A percentile compares a stretch with the other conserved stretches of the same genome.
Evolutionary conservation across 2,329 filamentous ascomycete species (phyloP).

Genomic region (Lasiodiplodia sp.): DNA sequence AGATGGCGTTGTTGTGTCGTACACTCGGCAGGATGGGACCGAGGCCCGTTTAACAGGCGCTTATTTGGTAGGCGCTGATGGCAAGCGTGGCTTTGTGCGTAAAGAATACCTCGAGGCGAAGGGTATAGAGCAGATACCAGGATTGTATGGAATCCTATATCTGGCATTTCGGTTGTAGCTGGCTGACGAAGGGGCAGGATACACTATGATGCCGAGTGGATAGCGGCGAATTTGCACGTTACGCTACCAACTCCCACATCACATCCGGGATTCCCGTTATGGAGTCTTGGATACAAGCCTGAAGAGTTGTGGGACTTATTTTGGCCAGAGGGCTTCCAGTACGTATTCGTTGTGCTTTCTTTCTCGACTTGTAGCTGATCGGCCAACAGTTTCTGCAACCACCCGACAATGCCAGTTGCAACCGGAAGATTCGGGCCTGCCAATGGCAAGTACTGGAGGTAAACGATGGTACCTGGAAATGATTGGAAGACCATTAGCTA

Average conservation of each 20-base stretch:
- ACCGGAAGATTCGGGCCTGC: background rate
- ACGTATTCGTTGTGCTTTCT: background rate
- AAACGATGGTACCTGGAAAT: background rate
- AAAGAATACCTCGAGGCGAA: constrained; percentile 56
- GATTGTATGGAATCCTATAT: constrained; percentile 31
- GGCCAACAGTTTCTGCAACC: background rate
- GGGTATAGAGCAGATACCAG: constrained; percentile 46
- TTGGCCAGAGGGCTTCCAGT: background rate
- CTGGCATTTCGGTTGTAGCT: background rate
- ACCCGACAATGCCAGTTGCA: background rate
- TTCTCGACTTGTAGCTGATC: background rate
- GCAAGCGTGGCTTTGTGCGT: constrained; percentile 55
- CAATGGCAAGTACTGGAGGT: constrained; percentile 1
- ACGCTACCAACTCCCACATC: background rate
- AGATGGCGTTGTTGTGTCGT: background rate
- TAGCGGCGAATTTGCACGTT: background rate
- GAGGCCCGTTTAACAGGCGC: background rate
- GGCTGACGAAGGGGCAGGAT: background rate
- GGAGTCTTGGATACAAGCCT: constrained; percentile 4
- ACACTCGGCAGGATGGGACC: background rate
- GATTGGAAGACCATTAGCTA: background rate
- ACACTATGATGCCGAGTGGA: background rate
- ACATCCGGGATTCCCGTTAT: background rate
- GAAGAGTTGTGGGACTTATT: background rate
- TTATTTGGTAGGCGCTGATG: constrained; percentile 56